Evolutionary conservation across 2,329 filamentous ascomycete genomes (phyloP), one percentile per base, ranked within the genome.

Genomic region (Tolypocladium pustulatum): DNA sequence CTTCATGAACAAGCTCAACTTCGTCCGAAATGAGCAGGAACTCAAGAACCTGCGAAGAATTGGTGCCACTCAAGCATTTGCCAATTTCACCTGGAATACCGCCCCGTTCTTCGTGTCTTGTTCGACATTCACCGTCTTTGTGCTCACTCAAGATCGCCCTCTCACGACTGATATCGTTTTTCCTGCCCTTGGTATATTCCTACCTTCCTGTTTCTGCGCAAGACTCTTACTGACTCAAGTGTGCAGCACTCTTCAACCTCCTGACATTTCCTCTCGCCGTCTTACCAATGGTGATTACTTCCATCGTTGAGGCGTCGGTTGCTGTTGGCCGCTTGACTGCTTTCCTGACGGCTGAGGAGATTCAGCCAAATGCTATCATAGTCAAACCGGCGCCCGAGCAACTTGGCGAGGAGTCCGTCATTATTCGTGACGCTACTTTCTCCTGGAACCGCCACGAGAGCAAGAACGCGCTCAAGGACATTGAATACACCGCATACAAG

Each of bases 21-120:
- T 90, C 71, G 91, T 99, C 61, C 86, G 94, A 73, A 99, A 99
- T 74, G 94, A 99, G 68, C 84, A 91, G 66, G 94, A 99, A 74
- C 79, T 99, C 58, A 94, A 94, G 77, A 99, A 95, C 32, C 81
- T 99, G 59, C 88, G 94, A 62, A 97, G 93, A 75, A 99, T 99
- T 65, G 94, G 94, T 61, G 93, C 92, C 27, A 90, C 91, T 2
- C 92, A 97, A 72, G 90, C 94, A 2, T 82, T 97, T 69, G 91
- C 94, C 62, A 99, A 96, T 69, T 99, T 99, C 67, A 97, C 93
- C 15, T 99, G 94, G 94, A 95, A 89, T 57, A 96, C 91, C 0
- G 97, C 94, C 1, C 95, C 94, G 2, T 99, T 99, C 77, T 82
- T 99, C 55, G 95, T 99, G 3, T 97, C 94, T 1, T 99, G 94